Percentiles rank a stretch among this genome's conserved stretches.
phyloP scores from a whole-genome alignment of 2,329 filamentous ascomycete genomes.

The Graphilbum sp. region DNA sequence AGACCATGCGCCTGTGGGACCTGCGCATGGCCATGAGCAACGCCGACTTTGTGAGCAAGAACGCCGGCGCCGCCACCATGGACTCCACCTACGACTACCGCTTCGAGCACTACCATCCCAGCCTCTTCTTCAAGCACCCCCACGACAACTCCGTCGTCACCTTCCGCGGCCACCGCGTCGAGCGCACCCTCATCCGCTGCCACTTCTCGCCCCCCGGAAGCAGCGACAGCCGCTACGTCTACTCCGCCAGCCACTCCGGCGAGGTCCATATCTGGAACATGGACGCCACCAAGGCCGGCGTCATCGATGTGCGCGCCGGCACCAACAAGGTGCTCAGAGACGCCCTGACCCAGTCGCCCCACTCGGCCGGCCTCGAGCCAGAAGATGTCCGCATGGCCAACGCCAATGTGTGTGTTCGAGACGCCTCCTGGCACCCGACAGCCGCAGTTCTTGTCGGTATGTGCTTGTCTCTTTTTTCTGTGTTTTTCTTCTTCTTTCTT shows the following conservation, averaged over 20 bases:
- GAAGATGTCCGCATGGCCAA: too few species aligned
- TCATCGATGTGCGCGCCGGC: conserved; percentile 59
- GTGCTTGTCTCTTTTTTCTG: conserved; percentile 15
- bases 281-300: conserved; percentile 62
- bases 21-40: conserved; percentile 74
- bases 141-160: conserved; percentile 87
- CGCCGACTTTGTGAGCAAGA: conserved; percentile 39
- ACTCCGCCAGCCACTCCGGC: conserved; percentile 79
- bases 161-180: conserved; percentile 76
- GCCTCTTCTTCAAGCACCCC: conserved; percentile 54
- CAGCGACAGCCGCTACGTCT: conserved; percentile 83
- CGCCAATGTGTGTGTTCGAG: conserved; percentile 49
- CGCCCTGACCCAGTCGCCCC: neutral
- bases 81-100: conserved; percentile 71
- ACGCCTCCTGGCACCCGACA: conserved; percentile 81
- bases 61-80: conserved; percentile 37
- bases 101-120: conserved; percentile 46
- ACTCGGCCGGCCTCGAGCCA: neutral
- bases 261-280: conserved; percentile 86
- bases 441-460: conserved; percentile 59
- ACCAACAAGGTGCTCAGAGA: conserved; percentile 23
- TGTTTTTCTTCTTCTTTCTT: neutral
- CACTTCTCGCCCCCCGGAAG: conserved; percentile 83
- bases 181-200: conserved; percentile 82
- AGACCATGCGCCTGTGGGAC: conserved; percentile 96